Base-by-base conservation (phyloP, 2,329 filamentous ascomycete species). In the Pseudogymnoascus sp. region DNA sequence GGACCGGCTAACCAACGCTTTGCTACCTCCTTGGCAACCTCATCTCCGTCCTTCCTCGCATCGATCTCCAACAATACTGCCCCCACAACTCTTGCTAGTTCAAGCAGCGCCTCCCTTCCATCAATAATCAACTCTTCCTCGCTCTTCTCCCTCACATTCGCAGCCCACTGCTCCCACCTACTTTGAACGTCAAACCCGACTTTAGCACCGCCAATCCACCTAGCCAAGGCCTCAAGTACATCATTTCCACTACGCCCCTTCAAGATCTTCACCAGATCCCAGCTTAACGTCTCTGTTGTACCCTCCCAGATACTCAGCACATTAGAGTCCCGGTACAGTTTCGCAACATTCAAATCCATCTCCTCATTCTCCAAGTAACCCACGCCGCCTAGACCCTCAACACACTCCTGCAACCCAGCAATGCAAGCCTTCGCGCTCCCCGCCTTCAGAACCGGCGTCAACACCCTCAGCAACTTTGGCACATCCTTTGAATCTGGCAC, bases 271-370 rank as follows among this genome's bases (percentile, higher is more conserved):
- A 83, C 64, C 0, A 79, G 78, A 64, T 85, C 82, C 1, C 77
- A 78, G 4, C 84, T 83, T 63, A 91, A 77, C 5, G 91, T 86
- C 68, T 90, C 87, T 0, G 87, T 89, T 0, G 88, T 91, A 0
- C 88, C 87, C 72, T 89, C 87, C 86, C 87, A 89, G 59, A 91
- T 90, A 13, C 83, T 80, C 60, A 84, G 75, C 2, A 90, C 88
- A 7, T 78, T 75, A 1, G 81, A 83, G 68, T 91, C 88, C 7
- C 89, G 81, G 68, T 85, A 85, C 0, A 90, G 76, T 6, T 86
- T 80, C 0, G 87, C 81, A 3, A 91, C 75, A 69, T 91, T 91
- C 64, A 89, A 76, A 60, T 86, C 84, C 64, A 85, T 82, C 64
- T 84, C 82, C 38, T 82, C 78, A 62, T 82, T 88, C 69, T 86